Conservation (phyloP, 495 filamentous ascomycete species). For the Apiosordaria backusii region DNA sequence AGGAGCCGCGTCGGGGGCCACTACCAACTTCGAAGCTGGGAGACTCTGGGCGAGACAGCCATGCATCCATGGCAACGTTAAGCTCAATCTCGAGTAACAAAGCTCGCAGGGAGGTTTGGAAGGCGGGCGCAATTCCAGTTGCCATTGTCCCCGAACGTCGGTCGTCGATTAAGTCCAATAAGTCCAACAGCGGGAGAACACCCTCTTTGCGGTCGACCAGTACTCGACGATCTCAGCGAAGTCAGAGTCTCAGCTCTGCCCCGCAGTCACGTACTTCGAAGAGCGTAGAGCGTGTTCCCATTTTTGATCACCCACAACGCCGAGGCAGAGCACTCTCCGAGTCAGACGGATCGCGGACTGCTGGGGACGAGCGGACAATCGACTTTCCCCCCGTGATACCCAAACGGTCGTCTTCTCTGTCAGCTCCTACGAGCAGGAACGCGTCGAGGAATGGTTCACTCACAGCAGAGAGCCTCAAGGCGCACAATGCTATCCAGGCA, state of each 20-base stretch:
- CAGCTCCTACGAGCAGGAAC: conserved; percentile 66
- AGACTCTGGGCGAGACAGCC: conserved; percentile 51
- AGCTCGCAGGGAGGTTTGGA: conserved; percentile 53
- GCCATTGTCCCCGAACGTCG: conserved; percentile 67
- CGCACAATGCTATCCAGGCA: conserved; percentile 48
- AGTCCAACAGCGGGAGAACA: conserved; percentile 42
- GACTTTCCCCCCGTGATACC: conserved; percentile 61
- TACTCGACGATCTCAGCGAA: conserved; percentile 46
- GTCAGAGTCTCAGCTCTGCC: conserved; percentile 43
- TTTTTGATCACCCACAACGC: conserved; percentile 34
- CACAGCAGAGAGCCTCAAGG: conserved; percentile 62
- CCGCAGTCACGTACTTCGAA: conserved; percentile 34
- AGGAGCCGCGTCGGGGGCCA: conserved; percentile 26
- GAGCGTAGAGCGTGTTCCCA: conserved; percentile 32
- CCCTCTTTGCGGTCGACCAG: conserved; percentile 53
- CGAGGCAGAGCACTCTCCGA: conserved; percentile 45
- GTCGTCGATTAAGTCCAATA: conserved; percentile 57
- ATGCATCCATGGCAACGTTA: conserved; percentile 55
- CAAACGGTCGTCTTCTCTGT: conserved; percentile 61
- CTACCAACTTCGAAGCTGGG: conserved; percentile 20
- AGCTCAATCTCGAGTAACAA: conserved; percentile 54
- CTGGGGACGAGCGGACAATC: conserved; percentile 50
- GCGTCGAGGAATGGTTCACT: conserved; percentile 62
- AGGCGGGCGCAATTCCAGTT: conserved; percentile 59
- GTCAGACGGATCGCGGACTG: conserved; percentile 40